Percentiles rank a stretch among this genome's conserved stretches.
Evolutionary conservation across 306 rosid genomes (phyloP).

Genomic region (Cicer pinnatifidum): DNA sequence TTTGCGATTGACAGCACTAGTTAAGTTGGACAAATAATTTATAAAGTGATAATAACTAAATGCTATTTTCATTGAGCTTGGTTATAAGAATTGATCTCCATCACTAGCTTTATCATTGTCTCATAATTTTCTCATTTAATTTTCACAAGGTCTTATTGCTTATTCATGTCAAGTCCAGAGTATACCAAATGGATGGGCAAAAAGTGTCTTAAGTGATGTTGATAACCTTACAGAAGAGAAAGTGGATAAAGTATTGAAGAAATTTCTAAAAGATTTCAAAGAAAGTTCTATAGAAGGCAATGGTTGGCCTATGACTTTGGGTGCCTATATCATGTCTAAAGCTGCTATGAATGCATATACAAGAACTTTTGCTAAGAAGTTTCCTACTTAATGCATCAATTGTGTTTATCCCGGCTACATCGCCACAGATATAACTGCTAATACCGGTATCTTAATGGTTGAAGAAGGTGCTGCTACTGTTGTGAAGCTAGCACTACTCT

Average conservation of each 20-base stretch:
- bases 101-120: not conserved
- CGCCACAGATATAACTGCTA: slow-evolving; percentile 45
- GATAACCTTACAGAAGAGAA: slow-evolving; percentile 50
- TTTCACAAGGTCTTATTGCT: not conserved
- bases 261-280: slow-evolving; percentile 48
- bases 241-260: slow-evolving; percentile 43
- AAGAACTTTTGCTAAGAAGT: slow-evolving; percentile 47
- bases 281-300: slow-evolving; percentile 41
- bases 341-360: slow-evolving; percentile 55
- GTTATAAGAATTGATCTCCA: no score
- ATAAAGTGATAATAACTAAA: no score
- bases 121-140: not conserved
- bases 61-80: no score
- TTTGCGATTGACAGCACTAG: no score
- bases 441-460: slow-evolving; percentile 41
- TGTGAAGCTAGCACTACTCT: slow-evolving; percentile 45
- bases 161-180: slow-evolving; percentile 39
- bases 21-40: no score
- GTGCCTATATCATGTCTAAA: slow-evolving; percentile 49
- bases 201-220: slow-evolving; percentile 44
- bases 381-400: slow-evolving; percentile 45
- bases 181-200: slow-evolving; percentile 48
- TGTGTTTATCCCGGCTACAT: slow-evolving; percentile 51
- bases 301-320: slow-evolving; percentile 38
- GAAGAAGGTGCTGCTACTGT: slow-evolving; percentile 54